Conservation (phyloP, 2,329 filamentous ascomycete genomes). For the Chaetothyriales sp. region DNA sequence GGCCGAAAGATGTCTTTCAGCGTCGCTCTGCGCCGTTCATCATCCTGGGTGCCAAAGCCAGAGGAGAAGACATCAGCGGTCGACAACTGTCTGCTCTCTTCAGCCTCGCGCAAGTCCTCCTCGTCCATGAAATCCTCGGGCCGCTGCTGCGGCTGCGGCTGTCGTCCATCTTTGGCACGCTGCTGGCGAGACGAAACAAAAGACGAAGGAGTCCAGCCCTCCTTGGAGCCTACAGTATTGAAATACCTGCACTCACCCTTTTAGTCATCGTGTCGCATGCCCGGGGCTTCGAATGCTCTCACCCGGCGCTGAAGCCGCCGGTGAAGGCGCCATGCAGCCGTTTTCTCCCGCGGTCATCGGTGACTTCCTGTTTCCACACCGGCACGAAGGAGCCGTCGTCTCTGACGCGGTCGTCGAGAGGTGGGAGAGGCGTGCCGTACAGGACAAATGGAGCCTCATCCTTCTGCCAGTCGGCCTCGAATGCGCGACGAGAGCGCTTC, state of each 20-base stretch:
- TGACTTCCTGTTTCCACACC: slow-evolving; percentile 96
- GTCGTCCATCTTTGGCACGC: slow-evolving; percentile 53
- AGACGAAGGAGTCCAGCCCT: slow-evolving; percentile 85
- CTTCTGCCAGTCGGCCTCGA: slow-evolving; percentile 56
- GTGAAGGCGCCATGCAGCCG: slow-evolving; percentile 92
- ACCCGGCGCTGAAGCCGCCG: slow-evolving; percentile 92
- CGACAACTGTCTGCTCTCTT: slow-evolving; percentile 59
- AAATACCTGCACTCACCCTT: slow-evolving; percentile 53
- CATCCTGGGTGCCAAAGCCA: slow-evolving; percentile 54
- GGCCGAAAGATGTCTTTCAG: slow-evolving; percentile 58
- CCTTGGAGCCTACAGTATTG: slow-evolving; percentile 95
- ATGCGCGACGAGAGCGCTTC: slow-evolving; percentile 66
- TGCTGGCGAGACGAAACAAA: slow-evolving; percentile 82
- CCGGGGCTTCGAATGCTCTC: slow-evolving; percentile 33
- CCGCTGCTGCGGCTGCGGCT: slow-evolving; percentile 37
- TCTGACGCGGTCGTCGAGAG: slow-evolving; percentile 56
- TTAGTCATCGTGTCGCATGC: slow-evolving; percentile 22
- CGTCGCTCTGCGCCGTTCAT: slow-evolving; percentile 35
- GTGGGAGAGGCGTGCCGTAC: slow-evolving; percentile 74
- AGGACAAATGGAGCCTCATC: slow-evolving; percentile 58
- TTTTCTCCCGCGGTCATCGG: slow-evolving; percentile 79
- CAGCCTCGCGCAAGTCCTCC: slow-evolving; percentile 77
- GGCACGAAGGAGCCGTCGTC: slow-evolving; percentile 89
- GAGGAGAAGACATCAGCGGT: slow-evolving; percentile 54
- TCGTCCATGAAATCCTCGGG: slow-evolving; percentile 97